Base-by-base conservation (phyloP, 192 early-diverging fungal species). In the Coemansia aciculifera region DNA sequence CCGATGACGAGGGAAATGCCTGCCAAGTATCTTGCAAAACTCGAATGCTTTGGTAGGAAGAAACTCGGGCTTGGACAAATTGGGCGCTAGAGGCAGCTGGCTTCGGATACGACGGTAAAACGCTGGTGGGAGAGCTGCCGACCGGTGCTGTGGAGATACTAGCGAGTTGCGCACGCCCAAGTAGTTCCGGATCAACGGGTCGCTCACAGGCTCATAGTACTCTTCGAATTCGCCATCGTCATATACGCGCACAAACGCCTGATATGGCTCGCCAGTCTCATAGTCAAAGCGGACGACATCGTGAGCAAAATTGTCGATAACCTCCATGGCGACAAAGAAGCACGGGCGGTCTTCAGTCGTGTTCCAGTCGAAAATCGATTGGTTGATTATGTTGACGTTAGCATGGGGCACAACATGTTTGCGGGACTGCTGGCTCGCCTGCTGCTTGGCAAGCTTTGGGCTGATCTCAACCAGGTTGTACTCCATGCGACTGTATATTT, bases 221-320 rank as follows among this genome's bases (percentile, higher is more conserved):
- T 98, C 96, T 40, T 89, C 85, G 57, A 91, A 95, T 54, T 98
- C 92, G 46, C 93, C 90, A 59, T 92, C 86, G 34, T 89, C 85
- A 66, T 94, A 90, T 24, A 89, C 89, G 17, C 90, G 84, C 31
- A 98, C 95, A 39, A 95, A 64, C 10, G 88, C 95, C 73, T 97
- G 93, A 17, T 87, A 78, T 5, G 95, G 90, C 43, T 87, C 87
- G 15, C 87, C 86, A 2, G 89, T 90, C 0, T 85, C 83, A 40
- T 77, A 72, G 63, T 95, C 90, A 72, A 96, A 96, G 13, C 97
- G 89, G 54, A 99, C 89, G 38, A 98, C 67, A 72, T 99, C 97
- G 69, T 99, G 97, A 6, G 97, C 87, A 77, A 99, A 93, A 68
- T 99, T 99, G 81, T 99, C 97, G 37, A 99, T 87, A 49, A 99